These are phyloP conservation scores for Orobanche coerulescens DNA, from an alignment of 257 asterid species.

Conservation along the genomic window DNA sequence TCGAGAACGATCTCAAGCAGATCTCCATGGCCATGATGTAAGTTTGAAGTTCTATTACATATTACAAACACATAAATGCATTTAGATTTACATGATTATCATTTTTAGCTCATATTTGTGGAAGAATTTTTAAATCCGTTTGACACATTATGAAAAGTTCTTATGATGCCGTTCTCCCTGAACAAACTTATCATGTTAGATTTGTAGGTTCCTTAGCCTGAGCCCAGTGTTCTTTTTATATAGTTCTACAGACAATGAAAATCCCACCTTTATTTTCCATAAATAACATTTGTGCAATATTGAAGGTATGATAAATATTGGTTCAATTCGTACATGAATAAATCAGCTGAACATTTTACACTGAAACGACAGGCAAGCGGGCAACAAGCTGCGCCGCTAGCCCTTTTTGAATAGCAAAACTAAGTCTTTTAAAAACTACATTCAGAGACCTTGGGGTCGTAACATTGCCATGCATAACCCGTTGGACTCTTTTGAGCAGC, in stretches of 20 bases:
- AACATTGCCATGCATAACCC: too few species aligned
- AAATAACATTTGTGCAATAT: too few species aligned
- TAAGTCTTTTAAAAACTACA: too few species aligned
- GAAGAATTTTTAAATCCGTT: not conserved
- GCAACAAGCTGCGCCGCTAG: too few species aligned
- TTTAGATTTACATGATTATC: not conserved
- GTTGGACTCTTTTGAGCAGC: too few species aligned
- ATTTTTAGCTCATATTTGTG: not conserved
- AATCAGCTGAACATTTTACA: too few species aligned
- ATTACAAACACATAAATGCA: not conserved
- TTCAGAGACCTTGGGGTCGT: too few species aligned
- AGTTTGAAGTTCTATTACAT: constrained; percentile 23
- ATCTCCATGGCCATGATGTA: constrained; percentile 99
- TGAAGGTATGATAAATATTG: too few species aligned
- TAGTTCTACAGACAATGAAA: too few species aligned
- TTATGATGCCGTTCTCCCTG: not conserved
- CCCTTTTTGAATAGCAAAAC: too few species aligned
- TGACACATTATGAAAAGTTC: not conserved
- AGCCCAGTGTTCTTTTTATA: not conserved
- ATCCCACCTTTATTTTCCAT: not conserved
- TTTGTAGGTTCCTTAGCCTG: not conserved
- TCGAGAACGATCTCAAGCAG: constrained; percentile 94
- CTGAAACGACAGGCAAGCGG: too few species aligned
- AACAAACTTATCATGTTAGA: not conserved
- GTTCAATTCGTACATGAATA: too few species aligned